Percentiles rank a stretch among this genome's conserved stretches.
These are phyloP conservation scores for Vaccinium darrowii DNA, from an alignment of 148 eudicot species.

Conservation along the genomic window DNA sequence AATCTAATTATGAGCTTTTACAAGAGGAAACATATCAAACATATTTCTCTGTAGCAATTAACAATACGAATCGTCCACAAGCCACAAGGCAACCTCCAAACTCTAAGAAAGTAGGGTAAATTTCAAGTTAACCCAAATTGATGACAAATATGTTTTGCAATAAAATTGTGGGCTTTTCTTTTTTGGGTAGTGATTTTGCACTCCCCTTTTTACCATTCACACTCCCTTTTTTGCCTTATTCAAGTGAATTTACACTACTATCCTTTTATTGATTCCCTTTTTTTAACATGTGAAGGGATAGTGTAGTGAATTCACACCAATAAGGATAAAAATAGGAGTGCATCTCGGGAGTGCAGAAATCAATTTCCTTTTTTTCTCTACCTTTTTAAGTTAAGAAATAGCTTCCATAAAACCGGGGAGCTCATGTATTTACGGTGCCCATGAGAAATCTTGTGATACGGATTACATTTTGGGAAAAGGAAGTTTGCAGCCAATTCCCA, in stretches of 20 bases:
- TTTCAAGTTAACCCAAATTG: not conserved
- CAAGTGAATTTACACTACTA: not conserved
- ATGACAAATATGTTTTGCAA: not conserved
- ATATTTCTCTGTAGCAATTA: not conserved
- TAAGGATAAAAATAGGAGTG: not conserved
- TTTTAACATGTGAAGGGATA: not conserved
- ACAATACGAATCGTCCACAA: not conserved
- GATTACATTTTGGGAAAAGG: not conserved
- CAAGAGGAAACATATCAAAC: not conserved
- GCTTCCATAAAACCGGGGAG: not conserved
- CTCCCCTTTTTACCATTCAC: not conserved
- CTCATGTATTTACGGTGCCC: not conserved
- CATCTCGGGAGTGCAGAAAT: not conserved
- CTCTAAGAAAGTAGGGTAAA: not conserved
- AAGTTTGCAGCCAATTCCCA: not conserved
- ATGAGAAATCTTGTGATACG: not conserved
- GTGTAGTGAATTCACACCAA: not conserved
- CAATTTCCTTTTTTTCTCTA: not conserved
- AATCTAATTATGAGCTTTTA: not conserved
- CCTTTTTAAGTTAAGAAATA: not conserved
- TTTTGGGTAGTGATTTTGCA: not conserved
- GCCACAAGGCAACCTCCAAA: not conserved
- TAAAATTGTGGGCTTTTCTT: too few species aligned
- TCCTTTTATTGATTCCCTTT: not conserved
- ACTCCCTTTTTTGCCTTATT: not conserved